Evolutionary conservation across 2,329 filamentous ascomycete genomes (phyloP), one percentile per base, ranked within the genome.

Genomic region (Fusarium sp.): DNA sequence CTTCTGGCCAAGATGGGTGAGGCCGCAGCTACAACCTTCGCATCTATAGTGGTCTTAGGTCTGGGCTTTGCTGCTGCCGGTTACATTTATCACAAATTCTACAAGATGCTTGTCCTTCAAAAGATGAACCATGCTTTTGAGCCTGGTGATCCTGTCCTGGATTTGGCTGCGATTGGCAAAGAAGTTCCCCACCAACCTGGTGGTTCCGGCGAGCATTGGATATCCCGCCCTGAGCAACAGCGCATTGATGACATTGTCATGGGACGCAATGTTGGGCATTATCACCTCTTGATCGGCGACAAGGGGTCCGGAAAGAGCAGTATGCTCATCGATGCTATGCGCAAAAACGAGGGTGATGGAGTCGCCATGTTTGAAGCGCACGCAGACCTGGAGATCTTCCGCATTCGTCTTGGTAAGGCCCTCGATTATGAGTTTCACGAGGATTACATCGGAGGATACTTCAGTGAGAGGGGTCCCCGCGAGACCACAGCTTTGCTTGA

Each of bases 351-450:
- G 69, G 96, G 94, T 7, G 92, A 96, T 67, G 93, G 93, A 26
- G 91, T 95, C 46, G 92, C 95, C 73, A 97, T 99, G 93, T 93
- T 98, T 77, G 96, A 99, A 81, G 95, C 95, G 2, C 96, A 99
- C 81, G 92, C 94, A 8, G 95, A 99, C 80, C 88, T 95, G 2
- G 96, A 99, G 77, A 97, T 99, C 64, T 97, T 99, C 80, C 92
- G 96, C 20, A 92, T 98, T 45, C 89, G 96, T 7, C 87, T 99
- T 6, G 96, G 96, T 30, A 98, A 97, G 79, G 94, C 95, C 4
- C 86, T 99, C 42, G 95, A 99, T 80, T 99, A 95, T 79, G 96
- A 99, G 79, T 99, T 93, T 76, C 94, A 98, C 78, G 96, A 98
- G 83, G 96, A 99, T 83, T 98, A 97, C 78, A 98, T 99, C 69